These are phyloP conservation scores for Cotoneaster glaucophyllus DNA, from an alignment of 306 rosid species.

Conservation along the genomic window DNA sequence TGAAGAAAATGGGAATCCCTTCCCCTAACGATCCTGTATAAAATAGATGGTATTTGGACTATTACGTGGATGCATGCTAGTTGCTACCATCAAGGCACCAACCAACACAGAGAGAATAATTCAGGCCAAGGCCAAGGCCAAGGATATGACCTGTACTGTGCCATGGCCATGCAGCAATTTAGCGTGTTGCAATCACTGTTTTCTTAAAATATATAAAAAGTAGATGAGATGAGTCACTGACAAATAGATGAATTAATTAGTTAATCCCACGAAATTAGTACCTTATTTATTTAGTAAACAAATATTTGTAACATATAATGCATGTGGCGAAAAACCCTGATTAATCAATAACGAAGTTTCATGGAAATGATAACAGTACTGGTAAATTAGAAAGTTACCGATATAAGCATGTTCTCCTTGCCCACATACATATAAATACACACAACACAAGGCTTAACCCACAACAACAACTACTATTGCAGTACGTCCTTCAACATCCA, in stretches of 20 bases:
- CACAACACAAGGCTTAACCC: neutral
- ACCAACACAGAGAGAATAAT: neutral
- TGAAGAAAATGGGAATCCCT: too few species aligned
- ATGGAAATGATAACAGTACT: neutral
- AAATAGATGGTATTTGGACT: neutral
- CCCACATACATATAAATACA: neutral
- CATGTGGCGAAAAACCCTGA: neutral
- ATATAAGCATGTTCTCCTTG: neutral
- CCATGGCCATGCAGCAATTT: neutral
- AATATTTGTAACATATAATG: neutral
- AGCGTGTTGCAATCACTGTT: neutral
- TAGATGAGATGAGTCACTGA: neutral
- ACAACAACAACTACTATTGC: neutral
- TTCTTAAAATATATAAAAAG: neutral
- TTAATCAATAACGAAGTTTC: neutral
- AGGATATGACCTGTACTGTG: neutral
- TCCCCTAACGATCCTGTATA: too few species aligned
- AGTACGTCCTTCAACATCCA: neutral
- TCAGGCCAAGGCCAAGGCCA: neutral
- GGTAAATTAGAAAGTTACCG: neutral
- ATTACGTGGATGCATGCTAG: neutral
- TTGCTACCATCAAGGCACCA: neutral
- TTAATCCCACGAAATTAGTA: neutral
- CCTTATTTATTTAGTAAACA: neutral
- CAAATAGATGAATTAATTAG: neutral